Evolutionary conservation across 1,284 basidiomycete species (phyloP).

Genomic region (Neolentinus lepideus): DNA sequence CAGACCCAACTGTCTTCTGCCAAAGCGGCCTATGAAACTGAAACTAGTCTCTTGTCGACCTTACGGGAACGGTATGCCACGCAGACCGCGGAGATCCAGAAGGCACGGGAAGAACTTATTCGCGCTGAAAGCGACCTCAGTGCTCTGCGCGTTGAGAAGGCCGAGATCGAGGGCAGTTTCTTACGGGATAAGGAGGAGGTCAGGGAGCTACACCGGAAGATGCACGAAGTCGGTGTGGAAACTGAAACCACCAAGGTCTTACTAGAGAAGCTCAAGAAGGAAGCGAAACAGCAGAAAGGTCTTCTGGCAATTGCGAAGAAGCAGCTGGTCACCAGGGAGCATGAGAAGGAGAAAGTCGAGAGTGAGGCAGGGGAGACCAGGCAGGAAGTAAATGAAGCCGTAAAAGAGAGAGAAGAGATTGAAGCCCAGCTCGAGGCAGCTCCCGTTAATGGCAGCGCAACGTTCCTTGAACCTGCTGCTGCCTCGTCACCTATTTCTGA

Average conservation of each 20-base stretch:
- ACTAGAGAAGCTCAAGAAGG: conserved; percentile 88
- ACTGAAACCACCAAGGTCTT: conserved; percentile 67
- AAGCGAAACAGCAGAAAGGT: conserved; percentile 94
- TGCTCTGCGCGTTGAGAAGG: conserved; percentile 84
- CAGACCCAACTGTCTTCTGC: conserved; percentile 72
- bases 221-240: conserved; percentile 77
- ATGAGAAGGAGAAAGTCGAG: conserved; percentile 64
- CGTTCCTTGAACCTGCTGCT: conserved; percentile 7
- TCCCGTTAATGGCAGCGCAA: not conserved
- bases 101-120: conserved; percentile 78
- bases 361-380: conserved; percentile 67
- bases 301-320: conserved; percentile 92
- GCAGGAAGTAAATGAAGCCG: conserved; percentile 42
- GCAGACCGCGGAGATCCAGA: conserved; percentile 77
- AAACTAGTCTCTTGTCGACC: conserved; percentile 67
- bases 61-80: conserved; percentile 66
- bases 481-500: conserved; percentile 12
- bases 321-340: conserved; percentile 84
- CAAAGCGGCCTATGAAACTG: conserved; percentile 80
- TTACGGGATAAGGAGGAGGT: conserved; percentile 95
- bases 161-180: conserved; percentile 84
- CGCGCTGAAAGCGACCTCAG: conserved; percentile 89
- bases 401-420: conserved; percentile 49
- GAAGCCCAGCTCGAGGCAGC: conserved; percentile 37
- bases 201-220: conserved; percentile 77